phyloP scores from a whole-genome alignment of 495 filamentous ascomycete species.

The Xeromyces bisporus region DNA sequence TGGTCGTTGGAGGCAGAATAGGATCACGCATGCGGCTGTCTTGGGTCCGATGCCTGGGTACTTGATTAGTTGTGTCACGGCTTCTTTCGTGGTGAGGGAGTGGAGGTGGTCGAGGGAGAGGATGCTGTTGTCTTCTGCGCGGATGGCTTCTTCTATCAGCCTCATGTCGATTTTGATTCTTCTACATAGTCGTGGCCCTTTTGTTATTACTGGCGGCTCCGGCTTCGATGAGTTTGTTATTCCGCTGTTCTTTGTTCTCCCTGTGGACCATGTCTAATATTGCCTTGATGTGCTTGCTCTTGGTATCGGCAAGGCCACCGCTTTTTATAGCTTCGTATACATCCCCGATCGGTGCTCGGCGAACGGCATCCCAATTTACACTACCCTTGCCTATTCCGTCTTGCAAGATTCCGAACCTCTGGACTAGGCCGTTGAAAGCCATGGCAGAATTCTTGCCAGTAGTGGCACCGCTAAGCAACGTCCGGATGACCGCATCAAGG shows the following conservation, averaged over 20 bases:
- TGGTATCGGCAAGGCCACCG: conserved; percentile 51
- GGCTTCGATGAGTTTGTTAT: too few relatives aligned
- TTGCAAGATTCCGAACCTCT: conserved; percentile 47
- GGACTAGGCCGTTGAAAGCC: conserved; percentile 55
- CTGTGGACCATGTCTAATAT: conserved; percentile 68
- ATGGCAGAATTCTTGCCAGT: conserved; percentile 45
- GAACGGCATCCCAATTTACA: conserved; percentile 75
- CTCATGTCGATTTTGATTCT: too few relatives aligned
- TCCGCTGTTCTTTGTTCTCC: conserved; percentile 40
- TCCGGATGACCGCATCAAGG: conserved; percentile 74
- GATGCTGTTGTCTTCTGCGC: conserved; percentile 35
- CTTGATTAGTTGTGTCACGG: conserved; percentile 53
- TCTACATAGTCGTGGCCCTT: too few relatives aligned
- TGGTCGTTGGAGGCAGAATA: conserved; percentile 63
- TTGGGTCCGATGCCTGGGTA: conserved; percentile 84
- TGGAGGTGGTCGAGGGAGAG: conserved; percentile 69
- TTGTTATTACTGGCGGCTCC: too few relatives aligned
- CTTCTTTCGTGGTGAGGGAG: conserved; percentile 44
- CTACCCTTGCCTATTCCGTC: conserved; percentile 55
- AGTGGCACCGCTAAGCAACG: conserved; percentile 61
- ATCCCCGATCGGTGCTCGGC: conserved; percentile 40
- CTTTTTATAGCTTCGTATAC: conserved; percentile 56
- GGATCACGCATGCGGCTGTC: conserved; percentile 69
- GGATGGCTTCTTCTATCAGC: too few relatives aligned
- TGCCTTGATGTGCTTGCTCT: conserved; percentile 60